Base-by-base conservation (phyloP, 208 protist species). In the Leishmania aethiopica region DNA sequence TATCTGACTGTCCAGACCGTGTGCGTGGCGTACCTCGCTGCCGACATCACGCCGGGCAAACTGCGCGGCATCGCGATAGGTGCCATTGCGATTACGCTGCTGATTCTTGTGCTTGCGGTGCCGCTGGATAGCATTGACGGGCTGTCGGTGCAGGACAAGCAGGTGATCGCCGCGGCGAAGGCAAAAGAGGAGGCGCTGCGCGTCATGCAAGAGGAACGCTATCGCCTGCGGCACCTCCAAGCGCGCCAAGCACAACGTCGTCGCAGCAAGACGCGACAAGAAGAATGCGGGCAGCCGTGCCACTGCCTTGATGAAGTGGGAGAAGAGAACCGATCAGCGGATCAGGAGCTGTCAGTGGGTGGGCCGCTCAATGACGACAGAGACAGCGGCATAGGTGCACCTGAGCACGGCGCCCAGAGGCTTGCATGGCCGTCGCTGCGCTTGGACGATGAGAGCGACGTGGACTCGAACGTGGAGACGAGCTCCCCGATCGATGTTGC, bases 1-100 rank as follows among this genome's bases (percentile, higher is more conserved):
- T 94, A 87, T 87, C 60, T 93, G 47, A 92, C 91, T 22, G 84
- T 86, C 42, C 91, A 93, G 77, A 73, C 86, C 3, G 70, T 93
- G n/a, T 69, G 59, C 77, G 89, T 84, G 40, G 84, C 86, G 4
- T 92, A 85, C 55, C 69, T 86, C 32, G 35, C 45, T 1, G 45
- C 76, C 8, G 62, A 85, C 53, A 81, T 91, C 81, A 91, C 84
- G 19, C n/a, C 53, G 62, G 88, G 72, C 49, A 82, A 86, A 64
- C 66, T 76, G 53, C 83, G 82, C 22, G 82, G 86, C 25, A 80
- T 94, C 47, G 88, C 90, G 22, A 90, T 89, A 59, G 87, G 88
- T 15, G 81, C 87, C 15, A 82, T 92, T 19, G 59, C 84, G 15
- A 74, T 94, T 42, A 47, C 83, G 17, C 45, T 82, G 32, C 70